Base-by-base conservation (phyloP, 768 basidiomycete genomes). In the Lactarius sp. region DNA sequence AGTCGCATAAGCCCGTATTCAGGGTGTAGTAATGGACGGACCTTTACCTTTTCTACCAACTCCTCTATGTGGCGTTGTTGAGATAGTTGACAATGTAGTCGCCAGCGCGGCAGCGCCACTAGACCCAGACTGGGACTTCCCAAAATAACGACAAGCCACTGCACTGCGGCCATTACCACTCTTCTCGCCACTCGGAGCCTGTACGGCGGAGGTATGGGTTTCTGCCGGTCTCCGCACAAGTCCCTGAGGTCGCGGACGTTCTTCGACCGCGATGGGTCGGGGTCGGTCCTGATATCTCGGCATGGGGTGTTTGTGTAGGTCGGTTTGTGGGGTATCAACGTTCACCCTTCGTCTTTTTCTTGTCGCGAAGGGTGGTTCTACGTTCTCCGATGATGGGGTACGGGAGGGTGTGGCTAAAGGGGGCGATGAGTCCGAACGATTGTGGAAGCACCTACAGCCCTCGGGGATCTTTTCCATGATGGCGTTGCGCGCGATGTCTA, bases 401-500 rank as follows among this genome's bases (percentile, higher is more conserved):
- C 10, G 2, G 22, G 62, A 31, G 37, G 37, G 16, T 34, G n/a
- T 20, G 4, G 39, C 44, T n/a, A 56, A 52, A 36, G 55, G 18
- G 18, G 34, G n/a, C 14, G 47, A 42, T 22, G 20, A 16, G 18
- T 31, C 33, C 5, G 54, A 31, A 50, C 44, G 20, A 16, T 18
- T 1, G 36, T 60, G 49, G 59, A 10, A 36, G 59, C 64, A 65
- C 34, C 27, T 27, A 44, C 52, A 54, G 37, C 46, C 20, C 20
- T 68, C 61, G 4, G 39, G 41, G 4, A 75, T 47, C 33, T 63
- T 56, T 33, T 74, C 71, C 55, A 70, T 66, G 50, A 74, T 52
- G 16, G 70, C 66, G 34, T 61, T 66, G 9, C 70, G 67, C 6
- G 70, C 69, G 18, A 66, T 41, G 13, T 85, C 80, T 57, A 88